Base-by-base conservation (phyloP, 306 rosid species). In the Cucurbita pepo region DNA sequence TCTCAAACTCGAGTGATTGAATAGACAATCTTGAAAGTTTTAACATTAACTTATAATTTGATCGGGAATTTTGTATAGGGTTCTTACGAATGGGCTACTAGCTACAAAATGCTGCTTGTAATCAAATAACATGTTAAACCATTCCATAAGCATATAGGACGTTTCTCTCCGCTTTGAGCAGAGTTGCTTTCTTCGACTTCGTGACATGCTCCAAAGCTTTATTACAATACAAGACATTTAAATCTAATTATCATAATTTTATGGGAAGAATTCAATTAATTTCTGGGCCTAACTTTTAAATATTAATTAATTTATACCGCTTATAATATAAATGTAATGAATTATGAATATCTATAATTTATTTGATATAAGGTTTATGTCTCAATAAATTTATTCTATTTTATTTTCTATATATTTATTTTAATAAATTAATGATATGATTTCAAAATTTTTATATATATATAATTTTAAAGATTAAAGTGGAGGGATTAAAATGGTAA, bases 111-210 rank as follows among this genome's bases (percentile, higher is more conserved):
- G 1, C 34, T 30, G 0, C 34, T 30, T 30, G 34, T 30, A 30
- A 30, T 30, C 34, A 30, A 30, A 30, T 30, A 30, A 30, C 34
- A 50, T 3, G 19, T 54, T 54, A 22, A 10, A 36, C 56, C 43
- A 34, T 60, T 16, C 45, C 48, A 43, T 56, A 66, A 75, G 77
- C 87, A 69, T 85, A 89, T 97, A 89, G 6, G 97, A 92, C 7
- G 91, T 81, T 54, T 80, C 84, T 89, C 75, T 94, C 96, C 15
- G 97, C 99, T 83, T 94, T 97, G 30, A 94, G 89, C 81, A 94
- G 80, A 2, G 99, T 97, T 0, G 85, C 76, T 76, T 91, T 97
- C 76, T 91, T 94, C 3, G 97, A 91, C 78, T 86, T 91, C 48
- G 90, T 94, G 62, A 82, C 91, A 16, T 97, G 82, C 78, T 89